Evolutionary conservation across 768 basidiomycete genomes (phyloP).

Genomic region (Kwoniella newhampshirensis): DNA sequence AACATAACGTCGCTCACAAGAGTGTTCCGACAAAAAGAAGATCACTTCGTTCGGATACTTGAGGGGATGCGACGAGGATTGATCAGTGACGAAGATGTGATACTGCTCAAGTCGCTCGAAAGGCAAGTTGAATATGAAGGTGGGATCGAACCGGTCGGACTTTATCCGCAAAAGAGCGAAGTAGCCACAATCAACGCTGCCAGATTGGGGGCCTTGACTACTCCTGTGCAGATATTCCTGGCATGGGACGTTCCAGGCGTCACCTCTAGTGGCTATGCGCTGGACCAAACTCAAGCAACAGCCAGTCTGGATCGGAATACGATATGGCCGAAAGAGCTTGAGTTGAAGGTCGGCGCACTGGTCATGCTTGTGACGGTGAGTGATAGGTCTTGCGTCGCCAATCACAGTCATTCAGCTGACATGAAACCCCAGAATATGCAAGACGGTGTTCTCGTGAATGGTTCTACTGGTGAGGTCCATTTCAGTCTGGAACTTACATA

Average conservation of each 20-base stretch:
- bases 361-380: slow-evolving; percentile 48
- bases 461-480: slow-evolving; percentile 74
- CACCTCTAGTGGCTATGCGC: slow-evolving; percentile 28
- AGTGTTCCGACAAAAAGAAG: slow-evolving; percentile 52
- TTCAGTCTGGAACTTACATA: too few relatives aligned
- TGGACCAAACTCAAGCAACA: slow-evolving; percentile 29
- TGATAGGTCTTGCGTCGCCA: too few relatives aligned
- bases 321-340: slow-evolving; percentile 26
- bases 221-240: slow-evolving; percentile 15
- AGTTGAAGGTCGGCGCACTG: slow-evolving; percentile 40
- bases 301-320: slow-evolving; percentile 34
- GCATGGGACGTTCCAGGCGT: slow-evolving; percentile 32
- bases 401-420: neutral
- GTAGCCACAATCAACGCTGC: slow-evolving; percentile 32
- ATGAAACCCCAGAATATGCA: slow-evolving; percentile 3
- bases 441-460: slow-evolving; percentile 89
- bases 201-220: slow-evolving; percentile 25
- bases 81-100: slow-evolving; percentile 26
- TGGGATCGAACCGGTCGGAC: slow-evolving; percentile 42
- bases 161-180: slow-evolving; percentile 40
- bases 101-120: slow-evolving; percentile 27
- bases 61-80: slow-evolving; percentile 49
- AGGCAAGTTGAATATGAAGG: slow-evolving; percentile 34
- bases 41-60: slow-evolving; percentile 47
- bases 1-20: slow-evolving; percentile 42